Evolutionary conservation across 1,284 basidiomycete genomes (phyloP).

Genomic region (Trichosporon sp.): DNA sequence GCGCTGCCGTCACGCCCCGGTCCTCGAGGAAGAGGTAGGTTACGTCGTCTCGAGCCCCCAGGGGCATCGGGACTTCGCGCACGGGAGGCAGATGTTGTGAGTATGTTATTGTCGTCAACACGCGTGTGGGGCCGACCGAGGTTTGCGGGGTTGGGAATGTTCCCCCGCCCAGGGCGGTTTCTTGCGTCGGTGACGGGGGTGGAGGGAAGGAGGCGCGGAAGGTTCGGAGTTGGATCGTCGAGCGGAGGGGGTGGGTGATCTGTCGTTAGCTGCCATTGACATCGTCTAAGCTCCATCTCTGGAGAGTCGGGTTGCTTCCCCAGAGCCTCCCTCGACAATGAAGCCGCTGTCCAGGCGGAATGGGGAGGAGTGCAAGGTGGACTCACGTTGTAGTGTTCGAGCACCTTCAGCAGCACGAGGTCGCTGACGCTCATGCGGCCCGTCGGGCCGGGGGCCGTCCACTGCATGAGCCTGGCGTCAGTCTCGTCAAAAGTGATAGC

Average conservation of each 20-base stretch:
- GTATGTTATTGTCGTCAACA: conserved; percentile 45
- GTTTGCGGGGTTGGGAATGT: conserved; percentile 22
- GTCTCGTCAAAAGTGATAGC: conserved; percentile 9
- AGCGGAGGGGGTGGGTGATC: conserved; percentile 43
- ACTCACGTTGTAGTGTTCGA: conserved; percentile 50
- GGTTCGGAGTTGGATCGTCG: conserved; percentile 47
- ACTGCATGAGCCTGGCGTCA: conserved; percentile 48
- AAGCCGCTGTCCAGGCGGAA: too few relatives aligned
- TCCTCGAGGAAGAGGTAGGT: conserved; percentile 51
- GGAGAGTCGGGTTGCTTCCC: too few relatives aligned
- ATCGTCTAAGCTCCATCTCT: too few relatives aligned
- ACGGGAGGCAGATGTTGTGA: conserved; percentile 32
- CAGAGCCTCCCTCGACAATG: too few relatives aligned
- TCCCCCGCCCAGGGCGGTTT: background rate
- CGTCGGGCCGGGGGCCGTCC: conserved; percentile 40
- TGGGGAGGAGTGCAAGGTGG: too few relatives aligned
- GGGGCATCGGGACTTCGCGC: conserved; percentile 30
- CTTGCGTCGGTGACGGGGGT: background rate
- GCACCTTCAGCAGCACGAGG: conserved; percentile 44
- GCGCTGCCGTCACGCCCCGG: conserved; percentile 24
- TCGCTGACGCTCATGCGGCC: conserved; percentile 41
- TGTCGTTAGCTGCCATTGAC: conserved; percentile 21
- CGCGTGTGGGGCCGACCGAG: conserved; percentile 27
- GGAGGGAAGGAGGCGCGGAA: conserved; percentile 41
- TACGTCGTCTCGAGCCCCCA: conserved; percentile 38